Evolutionary conservation across 1,139 yeast genomes (phyloP), one percentile per base, ranked within the genome.

Genomic region (Nakaseomyces glabratus): DNA sequence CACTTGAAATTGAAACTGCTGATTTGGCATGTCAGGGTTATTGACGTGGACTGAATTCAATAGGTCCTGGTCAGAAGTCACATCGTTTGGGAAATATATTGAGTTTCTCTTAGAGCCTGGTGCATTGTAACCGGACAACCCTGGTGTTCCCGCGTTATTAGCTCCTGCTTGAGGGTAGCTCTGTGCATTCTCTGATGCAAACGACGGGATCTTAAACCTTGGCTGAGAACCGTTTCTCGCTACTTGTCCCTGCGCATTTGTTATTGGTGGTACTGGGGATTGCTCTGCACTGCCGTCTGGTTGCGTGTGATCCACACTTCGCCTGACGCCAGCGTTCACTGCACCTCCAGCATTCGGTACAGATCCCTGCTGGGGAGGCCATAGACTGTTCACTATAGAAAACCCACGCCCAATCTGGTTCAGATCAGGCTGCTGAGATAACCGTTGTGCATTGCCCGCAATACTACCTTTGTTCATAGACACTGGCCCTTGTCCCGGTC

Each of bases 321-420:
- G 30, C 21, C 30, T 26, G 21, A 10, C 21, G 10, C 21, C 21
- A 19, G 21, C 21, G 21, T 19, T 10, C 21, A 19, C 9, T 7
- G 21, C 21, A 7, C 9, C 21, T 7, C 7, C 21, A 19, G 9
- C 21, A 10, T 7, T 7, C 21, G 9, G 9, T 7, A 10, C 21
- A 19, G 10, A 7, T 7, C 10, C 28, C 20, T 35, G 43, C 24
- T 35, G 47, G 22, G 29, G 43, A 3, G 34, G 45, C 51, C 57
- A 52, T 25, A 49, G 41, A 20, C 51, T 55, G 40, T 60, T 61
- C 10, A 61, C 55, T 8, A 61, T 55, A 4, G 65, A 60, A 36
- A 54, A 50, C 2, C 67, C 66, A 33, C 66, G 46, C 1, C 62
- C 62, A 28, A 47, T 41, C 31, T 43, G 46, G 24, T 44, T 40